Evolutionary conservation across 805 yeast species (phyloP), one percentile per base, ranked within the genome.

Genomic region (Pichia rugopelliculosa): DNA sequence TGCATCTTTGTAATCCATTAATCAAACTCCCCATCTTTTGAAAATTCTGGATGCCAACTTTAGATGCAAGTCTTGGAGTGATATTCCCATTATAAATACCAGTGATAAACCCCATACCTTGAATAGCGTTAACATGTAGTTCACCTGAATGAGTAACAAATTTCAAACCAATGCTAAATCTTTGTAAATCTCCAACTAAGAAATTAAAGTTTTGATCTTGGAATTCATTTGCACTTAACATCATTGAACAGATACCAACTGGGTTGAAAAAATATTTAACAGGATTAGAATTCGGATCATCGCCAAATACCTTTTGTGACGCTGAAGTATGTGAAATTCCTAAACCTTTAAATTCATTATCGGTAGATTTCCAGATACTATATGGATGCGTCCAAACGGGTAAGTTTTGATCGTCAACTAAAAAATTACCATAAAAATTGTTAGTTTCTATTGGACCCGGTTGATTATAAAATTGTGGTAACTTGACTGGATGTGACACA

Each of bases 341-440:
- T 45, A 86, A 59, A 2, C 95, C 95, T 42, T 63, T 64, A 47
- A 63, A 71, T 18, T 57, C 54, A 20, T 60, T 61, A 42, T 64
- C 68, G 4, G 47, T 54, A 9, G 82, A 68, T 53, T 74, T 73
- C 91, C 90, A 86, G 6, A 84, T 66, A 26, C 87, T 77, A 58
- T 85, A 86, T 1, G 96, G 96, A 55, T 84, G 88, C 0, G 91
- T 79, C 89, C 90, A 87, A 0, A 80, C 75, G 0, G 91, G 87
- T 48, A 76, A 70, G 2, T 79, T 76, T 59, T 84, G 91, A 47
- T 73, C 72, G 0, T 74, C 88, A 33, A 87, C 71, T 11, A 86
- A 63, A 62, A 87, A 65, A 64, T 87, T 87, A 34, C 84, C 82
- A 61, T 81, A 87, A 58, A 86, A 87, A 59, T 86, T 85, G 62